Evolutionary conservation across 139 green algal species (phyloP).

Genomic region (Chlamydomonas incerta): DNA sequence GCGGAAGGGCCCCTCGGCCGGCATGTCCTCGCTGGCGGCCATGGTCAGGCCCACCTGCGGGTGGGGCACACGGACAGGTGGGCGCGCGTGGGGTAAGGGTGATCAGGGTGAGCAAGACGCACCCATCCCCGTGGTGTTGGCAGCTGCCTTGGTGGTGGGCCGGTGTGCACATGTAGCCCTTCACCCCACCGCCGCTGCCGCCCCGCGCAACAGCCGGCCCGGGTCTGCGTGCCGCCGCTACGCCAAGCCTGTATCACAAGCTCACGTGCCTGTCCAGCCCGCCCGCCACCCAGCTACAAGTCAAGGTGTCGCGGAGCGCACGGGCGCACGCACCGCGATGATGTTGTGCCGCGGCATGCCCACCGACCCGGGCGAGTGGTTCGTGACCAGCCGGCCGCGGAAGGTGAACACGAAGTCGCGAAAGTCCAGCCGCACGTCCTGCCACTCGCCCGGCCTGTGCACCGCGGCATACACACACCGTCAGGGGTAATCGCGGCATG

Average conservation of each 20-base stretch:
- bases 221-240: background rate
- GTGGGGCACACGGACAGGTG: background rate
- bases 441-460: conserved; percentile 24
- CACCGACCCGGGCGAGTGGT: conserved; percentile 8
- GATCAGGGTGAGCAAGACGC: no score
- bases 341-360: conserved; percentile 42
- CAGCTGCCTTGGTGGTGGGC: no score
- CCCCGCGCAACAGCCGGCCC: no score
- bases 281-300: no score
- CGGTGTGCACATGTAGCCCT: no score
- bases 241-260: background rate
- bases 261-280: no score
- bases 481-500: no score
- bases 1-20: conserved; percentile 26
- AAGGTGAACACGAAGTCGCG: conserved; percentile 54
- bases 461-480: no score
- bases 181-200: no score
- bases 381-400: conserved; percentile 30
- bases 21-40: conserved; percentile 46
- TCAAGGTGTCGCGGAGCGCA: no score
- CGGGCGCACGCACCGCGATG: conserved; percentile 2
- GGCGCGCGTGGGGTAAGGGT: no score
- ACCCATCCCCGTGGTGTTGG: no score
- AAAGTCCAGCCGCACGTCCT: conserved; percentile 50
- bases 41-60: conserved; percentile 44